phyloP scores from a whole-genome alignment of 768 basidiomycete species.

The Russula sp. region DNA sequence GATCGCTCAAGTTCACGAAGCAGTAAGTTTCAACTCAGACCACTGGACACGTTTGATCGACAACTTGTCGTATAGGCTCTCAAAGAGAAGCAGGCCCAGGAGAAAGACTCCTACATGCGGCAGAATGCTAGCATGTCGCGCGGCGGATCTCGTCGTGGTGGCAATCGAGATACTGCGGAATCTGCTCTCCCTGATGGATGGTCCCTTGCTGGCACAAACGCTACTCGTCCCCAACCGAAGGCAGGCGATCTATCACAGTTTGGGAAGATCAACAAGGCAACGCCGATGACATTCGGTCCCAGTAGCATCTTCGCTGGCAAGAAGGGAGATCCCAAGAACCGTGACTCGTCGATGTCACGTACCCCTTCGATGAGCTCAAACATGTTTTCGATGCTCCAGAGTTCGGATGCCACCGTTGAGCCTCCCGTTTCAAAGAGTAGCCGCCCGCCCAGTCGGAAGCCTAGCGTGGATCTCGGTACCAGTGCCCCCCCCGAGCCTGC shows the following conservation, averaged over 20 bases:
- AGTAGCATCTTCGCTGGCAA: constrained; percentile 76
- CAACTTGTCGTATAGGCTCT: constrained; percentile 49
- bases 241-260: constrained; percentile 85
- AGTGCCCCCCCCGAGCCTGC: constrained; percentile 42
- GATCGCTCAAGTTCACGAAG: constrained; percentile 82
- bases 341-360: constrained; percentile 67
- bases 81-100: constrained; percentile 83
- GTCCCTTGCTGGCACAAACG: constrained; percentile 35
- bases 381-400: constrained; percentile 84
- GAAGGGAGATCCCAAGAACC: constrained; percentile 50
- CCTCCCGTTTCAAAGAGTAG: constrained; percentile 43
- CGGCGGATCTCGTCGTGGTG: constrained; percentile 84
- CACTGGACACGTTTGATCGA: not conserved
- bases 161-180: constrained; percentile 52
- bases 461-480: constrained; percentile 46
- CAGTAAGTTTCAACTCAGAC: constrained; percentile 44
- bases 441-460: constrained; percentile 44
- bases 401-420: constrained; percentile 50
- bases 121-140: constrained; percentile 76
- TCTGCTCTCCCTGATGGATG: constrained; percentile 80
- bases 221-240: constrained; percentile 54
- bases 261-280: constrained; percentile 71
- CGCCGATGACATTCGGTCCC: constrained; percentile 75
- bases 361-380: constrained; percentile 65
- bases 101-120: constrained; percentile 61